phyloP scores from a whole-genome alignment of 257 asterid genomes.

The Rehmannia glutinosa region DNA sequence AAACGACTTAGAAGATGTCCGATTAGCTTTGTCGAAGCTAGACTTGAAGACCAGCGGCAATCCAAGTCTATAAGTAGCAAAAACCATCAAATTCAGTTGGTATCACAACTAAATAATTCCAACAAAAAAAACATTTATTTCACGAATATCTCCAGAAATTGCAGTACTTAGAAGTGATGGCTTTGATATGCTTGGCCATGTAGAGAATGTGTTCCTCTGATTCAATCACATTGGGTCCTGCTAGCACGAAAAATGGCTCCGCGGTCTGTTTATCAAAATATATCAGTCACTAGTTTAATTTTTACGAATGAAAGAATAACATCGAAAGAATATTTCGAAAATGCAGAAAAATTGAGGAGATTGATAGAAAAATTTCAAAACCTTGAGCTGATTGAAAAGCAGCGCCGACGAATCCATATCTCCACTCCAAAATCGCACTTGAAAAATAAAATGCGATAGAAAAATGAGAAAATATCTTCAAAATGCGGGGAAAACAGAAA shows the following conservation, averaged over 20 bases:
- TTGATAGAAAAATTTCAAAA: neutral
- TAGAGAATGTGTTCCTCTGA: constrained; percentile 80
- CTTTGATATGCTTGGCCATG: constrained; percentile 67
- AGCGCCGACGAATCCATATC: constrained; percentile 59
- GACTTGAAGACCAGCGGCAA: constrained; percentile 74
- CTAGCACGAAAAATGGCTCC: constrained; percentile 81
- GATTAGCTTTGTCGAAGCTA: constrained; percentile 86
- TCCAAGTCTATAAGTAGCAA: constrained; percentile 42
- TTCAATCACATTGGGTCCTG: constrained; percentile 95
- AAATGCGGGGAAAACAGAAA: too few relatives aligned
- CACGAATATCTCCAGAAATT: constrained; percentile 71
- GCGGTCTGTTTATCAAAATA: constrained; percentile 41
- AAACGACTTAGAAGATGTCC: constrained; percentile 85
- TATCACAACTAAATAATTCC: constrained; percentile 18
- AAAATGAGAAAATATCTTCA: too few relatives aligned
- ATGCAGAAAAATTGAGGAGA: neutral
- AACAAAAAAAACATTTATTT: constrained; percentile 19
- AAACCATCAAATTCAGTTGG: neutral
- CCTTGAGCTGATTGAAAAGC: constrained; percentile 87
- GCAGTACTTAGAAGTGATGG: constrained; percentile 43
- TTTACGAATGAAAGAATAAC: neutral
- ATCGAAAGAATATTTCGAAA: neutral
- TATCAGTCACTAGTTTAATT: neutral
- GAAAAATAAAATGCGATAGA: neutral
- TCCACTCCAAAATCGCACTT: neutral